phyloP scores from a whole-genome alignment of 176 grass and related monocot genomes.

The Cenchrus americanus region DNA sequence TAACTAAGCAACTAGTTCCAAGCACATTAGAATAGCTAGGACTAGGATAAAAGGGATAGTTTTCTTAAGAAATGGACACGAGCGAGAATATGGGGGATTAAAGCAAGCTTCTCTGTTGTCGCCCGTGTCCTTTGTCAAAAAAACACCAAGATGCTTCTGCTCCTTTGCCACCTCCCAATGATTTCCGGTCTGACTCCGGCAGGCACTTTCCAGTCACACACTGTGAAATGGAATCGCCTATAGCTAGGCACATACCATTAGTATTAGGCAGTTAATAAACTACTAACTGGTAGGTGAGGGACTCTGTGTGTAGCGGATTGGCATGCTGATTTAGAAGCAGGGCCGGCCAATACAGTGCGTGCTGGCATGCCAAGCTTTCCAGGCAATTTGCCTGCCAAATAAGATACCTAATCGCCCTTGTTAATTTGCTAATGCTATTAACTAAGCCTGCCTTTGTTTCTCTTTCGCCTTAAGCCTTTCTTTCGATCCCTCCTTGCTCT shows the following conservation, averaged over 20 bases:
- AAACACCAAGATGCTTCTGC: conserved; percentile 39
- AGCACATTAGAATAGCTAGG: conserved; percentile 1
- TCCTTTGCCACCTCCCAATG: conserved; percentile 42
- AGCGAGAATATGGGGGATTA: conserved; percentile 9
- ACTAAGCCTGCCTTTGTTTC: conserved; percentile 51
- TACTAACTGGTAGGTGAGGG: conserved; percentile 33
- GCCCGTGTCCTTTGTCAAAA: conserved; percentile 33
- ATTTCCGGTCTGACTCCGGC: conserved; percentile 38
- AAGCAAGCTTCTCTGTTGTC: conserved; percentile 8
- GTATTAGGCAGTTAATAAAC: conserved; percentile 33
- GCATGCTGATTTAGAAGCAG: conserved; percentile 12
- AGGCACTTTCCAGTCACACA: conserved; percentile 26
- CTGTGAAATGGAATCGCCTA: conserved; percentile 30
- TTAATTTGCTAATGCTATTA: background rate
- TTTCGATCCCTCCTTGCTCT: conserved; percentile 41
- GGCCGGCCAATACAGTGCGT: background rate
- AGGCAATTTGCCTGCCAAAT: conserved; percentile 51
- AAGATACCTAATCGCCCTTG: conserved; percentile 35
- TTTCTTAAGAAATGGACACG: background rate
- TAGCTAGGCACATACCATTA: background rate
- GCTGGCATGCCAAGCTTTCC: conserved; percentile 61
- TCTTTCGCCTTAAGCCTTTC: conserved; percentile 44
- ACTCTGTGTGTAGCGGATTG: background rate
- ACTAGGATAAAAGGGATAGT: background rate
- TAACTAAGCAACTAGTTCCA: background rate